Evolutionary conservation across 192 early-diverging fungal species (phyloP).

Genomic region (Mortierella antarctica): DNA sequence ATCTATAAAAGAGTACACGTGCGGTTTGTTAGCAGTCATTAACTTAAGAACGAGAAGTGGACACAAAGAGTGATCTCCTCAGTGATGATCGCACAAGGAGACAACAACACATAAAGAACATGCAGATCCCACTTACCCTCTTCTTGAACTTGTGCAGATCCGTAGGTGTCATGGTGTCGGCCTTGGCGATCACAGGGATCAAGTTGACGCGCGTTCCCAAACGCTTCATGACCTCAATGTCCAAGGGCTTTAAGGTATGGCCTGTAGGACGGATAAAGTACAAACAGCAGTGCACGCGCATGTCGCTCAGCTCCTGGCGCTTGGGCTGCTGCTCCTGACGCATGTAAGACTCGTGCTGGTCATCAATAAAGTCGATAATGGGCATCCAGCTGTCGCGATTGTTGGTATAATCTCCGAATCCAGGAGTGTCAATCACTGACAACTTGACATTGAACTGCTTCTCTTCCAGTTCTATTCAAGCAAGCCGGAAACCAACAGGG

Average conservation of each 20-base stretch:
- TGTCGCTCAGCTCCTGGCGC: conserved; percentile 88
- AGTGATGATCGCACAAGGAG: no score
- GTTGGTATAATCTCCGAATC: conserved; percentile 92
- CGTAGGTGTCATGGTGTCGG: conserved; percentile 96
- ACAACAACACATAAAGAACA: no score
- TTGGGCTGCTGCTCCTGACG: conserved; percentile 90
- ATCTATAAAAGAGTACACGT: conserved; percentile 59
- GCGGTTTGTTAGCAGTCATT: no score
- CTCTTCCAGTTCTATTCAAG: conserved; percentile 85
- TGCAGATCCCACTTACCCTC: conserved; percentile 66
- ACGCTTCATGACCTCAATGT: conserved; percentile 98
- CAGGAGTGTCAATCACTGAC: conserved; percentile 92
- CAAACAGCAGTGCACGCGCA: conserved; percentile 97
- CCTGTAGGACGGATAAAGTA: conserved; percentile 99
- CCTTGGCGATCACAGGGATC: conserved; percentile 98
- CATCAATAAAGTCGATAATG: conserved; percentile 97
- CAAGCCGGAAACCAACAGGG: no score
- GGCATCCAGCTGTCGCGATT: conserved; percentile 98
- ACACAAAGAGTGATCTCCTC: neutral
- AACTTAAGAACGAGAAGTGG: neutral
- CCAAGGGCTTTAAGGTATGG: conserved; percentile 92
- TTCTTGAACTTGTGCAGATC: conserved; percentile 95
- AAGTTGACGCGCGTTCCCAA: conserved; percentile 96
- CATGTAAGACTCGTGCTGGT: conserved; percentile 96
- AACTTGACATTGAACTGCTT: conserved; percentile 98